phyloP scores from a whole-genome alignment of 805 yeast species.

The Nakazawaea wickerhamii region DNA sequence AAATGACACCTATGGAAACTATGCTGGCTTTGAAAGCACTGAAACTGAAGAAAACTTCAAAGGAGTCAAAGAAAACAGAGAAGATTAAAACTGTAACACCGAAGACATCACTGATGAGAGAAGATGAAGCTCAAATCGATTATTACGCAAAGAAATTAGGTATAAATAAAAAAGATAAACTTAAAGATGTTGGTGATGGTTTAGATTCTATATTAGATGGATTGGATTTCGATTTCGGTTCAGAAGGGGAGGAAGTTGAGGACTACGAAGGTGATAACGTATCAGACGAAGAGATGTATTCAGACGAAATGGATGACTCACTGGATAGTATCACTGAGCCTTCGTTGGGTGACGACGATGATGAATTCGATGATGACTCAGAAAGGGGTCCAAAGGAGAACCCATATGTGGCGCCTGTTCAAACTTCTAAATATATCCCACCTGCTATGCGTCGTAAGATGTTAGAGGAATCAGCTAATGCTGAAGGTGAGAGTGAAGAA shows the following conservation, averaged over 20 bases:
- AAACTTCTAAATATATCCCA: slow-evolving; percentile 59
- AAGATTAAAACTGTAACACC: slow-evolving; percentile 24
- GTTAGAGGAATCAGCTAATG: slow-evolving; percentile 24
- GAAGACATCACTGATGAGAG: slow-evolving; percentile 42
- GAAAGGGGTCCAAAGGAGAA: slow-evolving; percentile 47
- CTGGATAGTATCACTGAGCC: neutral
- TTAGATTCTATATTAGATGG: slow-evolving; percentile 83
- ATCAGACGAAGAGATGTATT: slow-evolving; percentile 14
- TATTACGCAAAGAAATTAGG: slow-evolving; percentile 83
- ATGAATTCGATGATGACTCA: slow-evolving; percentile 22
- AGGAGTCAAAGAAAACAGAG: slow-evolving; percentile 16
- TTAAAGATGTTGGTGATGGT: slow-evolving; percentile 63
- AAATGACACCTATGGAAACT: slow-evolving; percentile 36
- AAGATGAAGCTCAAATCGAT: slow-evolving; percentile 74
- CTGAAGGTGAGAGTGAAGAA: slow-evolving; percentile 36
- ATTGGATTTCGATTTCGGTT: slow-evolving; percentile 42
- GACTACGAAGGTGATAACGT: slow-evolving; percentile 17
- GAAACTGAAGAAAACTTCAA: slow-evolving; percentile 12
- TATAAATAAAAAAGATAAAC: slow-evolving; percentile 46
- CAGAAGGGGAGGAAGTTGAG: slow-evolving; percentile 18
- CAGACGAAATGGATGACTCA: slow-evolving; percentile 8
- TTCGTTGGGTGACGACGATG: slow-evolving; percentile 18
- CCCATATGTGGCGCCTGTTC: slow-evolving; percentile 63
- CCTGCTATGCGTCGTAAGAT: slow-evolving; percentile 71
- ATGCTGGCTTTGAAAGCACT: slow-evolving; percentile 17